Percentiles rank a stretch among this genome's conserved stretches.
Conservation (phyloP, 2,329 filamentous ascomycete species). For the Beauveria brongniartii region DNA sequence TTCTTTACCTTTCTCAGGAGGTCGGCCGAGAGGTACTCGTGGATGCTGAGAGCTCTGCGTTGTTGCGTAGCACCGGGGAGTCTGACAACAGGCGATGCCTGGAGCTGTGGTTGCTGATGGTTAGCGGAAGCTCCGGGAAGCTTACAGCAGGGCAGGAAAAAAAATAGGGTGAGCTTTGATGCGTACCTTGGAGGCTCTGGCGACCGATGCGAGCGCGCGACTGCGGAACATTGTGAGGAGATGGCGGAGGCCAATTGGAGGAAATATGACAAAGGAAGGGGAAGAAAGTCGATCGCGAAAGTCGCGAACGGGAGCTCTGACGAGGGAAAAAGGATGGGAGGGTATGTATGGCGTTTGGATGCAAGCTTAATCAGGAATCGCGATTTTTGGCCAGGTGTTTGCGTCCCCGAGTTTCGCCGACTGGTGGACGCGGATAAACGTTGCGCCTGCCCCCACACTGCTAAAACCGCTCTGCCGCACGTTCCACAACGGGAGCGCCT, state of each 20-base stretch:
- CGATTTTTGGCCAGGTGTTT: constrained; percentile 12
- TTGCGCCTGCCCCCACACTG: constrained; percentile 7
- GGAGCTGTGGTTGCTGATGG: constrained; percentile 9
- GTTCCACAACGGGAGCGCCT: neutral
- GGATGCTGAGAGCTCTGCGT: constrained; percentile 84
- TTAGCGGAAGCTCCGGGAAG: constrained; percentile 16
- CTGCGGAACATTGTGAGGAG: constrained; percentile 70
- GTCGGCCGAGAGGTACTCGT: constrained; percentile 95
- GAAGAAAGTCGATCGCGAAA: constrained; percentile 13
- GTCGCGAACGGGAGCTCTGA: constrained; percentile 4
- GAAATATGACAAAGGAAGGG: constrained; percentile 7
- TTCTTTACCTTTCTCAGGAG: constrained; percentile 64
- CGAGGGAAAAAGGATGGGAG: neutral
- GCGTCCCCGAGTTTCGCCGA: constrained; percentile 13
- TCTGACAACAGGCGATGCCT: constrained; percentile 41
- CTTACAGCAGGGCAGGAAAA: constrained; percentile 9
- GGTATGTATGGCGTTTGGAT: constrained; percentile 1
- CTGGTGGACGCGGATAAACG: constrained; percentile 11
- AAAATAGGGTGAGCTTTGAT: constrained; percentile 11
- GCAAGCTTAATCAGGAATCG: constrained; percentile 10
- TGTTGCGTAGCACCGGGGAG: constrained; percentile 65
- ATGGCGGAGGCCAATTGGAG: constrained; percentile 12
- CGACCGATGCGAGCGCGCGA: constrained; percentile 70
- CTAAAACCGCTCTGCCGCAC: neutral
- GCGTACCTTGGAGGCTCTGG: constrained; percentile 70